Evolutionary conservation across 2,329 filamentous ascomycete species (phyloP).

Genomic region (Penicillium sp.): DNA sequence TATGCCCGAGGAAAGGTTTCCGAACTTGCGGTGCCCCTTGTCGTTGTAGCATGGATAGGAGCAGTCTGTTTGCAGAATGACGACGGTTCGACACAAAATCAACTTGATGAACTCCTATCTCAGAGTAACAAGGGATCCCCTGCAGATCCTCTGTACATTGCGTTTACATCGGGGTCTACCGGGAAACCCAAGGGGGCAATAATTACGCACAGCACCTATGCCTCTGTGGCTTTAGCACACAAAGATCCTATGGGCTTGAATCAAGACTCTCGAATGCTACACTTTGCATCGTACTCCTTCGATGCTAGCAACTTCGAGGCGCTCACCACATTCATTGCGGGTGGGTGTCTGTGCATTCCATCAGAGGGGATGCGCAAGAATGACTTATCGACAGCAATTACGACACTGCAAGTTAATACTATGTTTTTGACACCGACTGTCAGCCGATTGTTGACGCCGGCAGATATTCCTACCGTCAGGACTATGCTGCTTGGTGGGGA

Average conservation of each 20-base stretch:
- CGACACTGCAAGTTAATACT: background rate
- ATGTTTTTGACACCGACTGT: background rate
- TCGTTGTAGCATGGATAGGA: background rate
- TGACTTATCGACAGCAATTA: background rate
- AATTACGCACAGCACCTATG: slow-evolving; percentile 48
- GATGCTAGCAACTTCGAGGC: background rate
- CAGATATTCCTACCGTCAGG: background rate
- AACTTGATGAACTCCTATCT: background rate
- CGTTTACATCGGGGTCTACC: slow-evolving; percentile 55
- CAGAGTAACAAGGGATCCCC: background rate
- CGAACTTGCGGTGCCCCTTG: background rate
- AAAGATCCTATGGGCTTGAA: slow-evolving; percentile 44
- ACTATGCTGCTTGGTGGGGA: background rate
- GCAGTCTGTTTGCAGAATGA: background rate
- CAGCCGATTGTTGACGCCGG: background rate
- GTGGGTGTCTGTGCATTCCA: background rate
- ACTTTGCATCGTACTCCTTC: background rate
- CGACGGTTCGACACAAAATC: background rate
- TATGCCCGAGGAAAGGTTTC: background rate
- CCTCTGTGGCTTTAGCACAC: slow-evolving; percentile 49
- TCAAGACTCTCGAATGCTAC: slow-evolving; percentile 31
- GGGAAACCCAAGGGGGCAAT: slow-evolving; percentile 56
- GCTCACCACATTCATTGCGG: background rate
- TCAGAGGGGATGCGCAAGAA: background rate
- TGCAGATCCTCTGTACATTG: slow-evolving; percentile 44